phyloP scores from a whole-genome alignment of 164 flowering plant genomes.

The Akebia trifoliata region DNA sequence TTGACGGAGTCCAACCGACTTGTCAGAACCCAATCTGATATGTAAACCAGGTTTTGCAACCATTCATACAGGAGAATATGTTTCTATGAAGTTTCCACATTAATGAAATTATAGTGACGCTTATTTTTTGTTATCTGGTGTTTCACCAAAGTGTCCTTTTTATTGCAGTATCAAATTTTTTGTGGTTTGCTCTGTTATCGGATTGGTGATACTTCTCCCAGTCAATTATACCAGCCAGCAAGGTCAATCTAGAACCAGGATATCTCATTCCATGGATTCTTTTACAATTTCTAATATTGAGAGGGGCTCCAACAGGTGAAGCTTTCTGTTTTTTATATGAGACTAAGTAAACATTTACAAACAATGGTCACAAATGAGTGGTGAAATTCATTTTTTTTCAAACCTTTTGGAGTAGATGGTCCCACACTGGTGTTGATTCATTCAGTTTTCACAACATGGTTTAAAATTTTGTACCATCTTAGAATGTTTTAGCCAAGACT shows the following conservation, averaged over 20 bases:
- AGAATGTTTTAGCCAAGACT: no score
- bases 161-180: slow-evolving; percentile 68
- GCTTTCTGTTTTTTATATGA: neutral
- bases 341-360: neutral
- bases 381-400: no score
- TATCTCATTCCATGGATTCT: slow-evolving; percentile 44
- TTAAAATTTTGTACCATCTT: no score
- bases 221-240: slow-evolving; percentile 47
- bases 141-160: neutral
- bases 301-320: slow-evolving; percentile 67
- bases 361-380: neutral
- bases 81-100: no score
- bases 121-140: neutral
- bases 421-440: no score
- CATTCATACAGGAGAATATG: no score
- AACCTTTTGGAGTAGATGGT: no score
- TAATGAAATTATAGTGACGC: no score
- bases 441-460: no score
- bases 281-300: slow-evolving; percentile 68
- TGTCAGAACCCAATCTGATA: no score
- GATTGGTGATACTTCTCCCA: slow-evolving; percentile 70
- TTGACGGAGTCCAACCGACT: no score
- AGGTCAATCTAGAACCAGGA: slow-evolving; percentile 19
- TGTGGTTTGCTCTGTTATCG: slow-evolving; percentile 52
- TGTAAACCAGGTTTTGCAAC: no score